A percentile compares a stretch with the other conserved stretches of the same genome.
Conservation (phyloP, 1,139 yeast species). For the Debaryomyces coudertii region DNA sequence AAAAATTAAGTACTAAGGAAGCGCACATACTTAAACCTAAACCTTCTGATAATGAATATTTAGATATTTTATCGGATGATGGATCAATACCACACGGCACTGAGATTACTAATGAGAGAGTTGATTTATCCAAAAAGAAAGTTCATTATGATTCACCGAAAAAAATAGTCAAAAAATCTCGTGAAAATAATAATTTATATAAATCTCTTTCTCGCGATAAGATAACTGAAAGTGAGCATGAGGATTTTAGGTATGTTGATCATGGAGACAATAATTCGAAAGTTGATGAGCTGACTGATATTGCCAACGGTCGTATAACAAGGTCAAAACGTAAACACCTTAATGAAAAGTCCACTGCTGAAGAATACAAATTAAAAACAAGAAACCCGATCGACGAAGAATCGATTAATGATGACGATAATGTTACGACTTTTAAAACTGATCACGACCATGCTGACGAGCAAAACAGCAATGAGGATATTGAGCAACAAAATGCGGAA, state of each 20-base stretch:
- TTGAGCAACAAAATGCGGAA: neutral
- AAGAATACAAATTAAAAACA: neutral
- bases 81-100: neutral
- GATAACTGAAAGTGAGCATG: constrained; percentile 9
- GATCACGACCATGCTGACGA: neutral
- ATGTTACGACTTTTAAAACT: neutral
- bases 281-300: neutral
- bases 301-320: neutral
- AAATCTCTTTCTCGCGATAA: neutral
- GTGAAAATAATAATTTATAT: neutral
- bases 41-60: neutral
- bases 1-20: neutral
- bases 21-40: neutral
- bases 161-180: neutral
- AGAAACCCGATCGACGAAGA: neutral
- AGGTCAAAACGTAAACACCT: neutral
- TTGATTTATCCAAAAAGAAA: neutral
- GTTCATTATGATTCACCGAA: constrained; percentile 1
- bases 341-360: too few relatives aligned
- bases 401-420: neutral
- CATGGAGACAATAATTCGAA: neutral
- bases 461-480: neutral
- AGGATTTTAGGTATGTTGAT: neutral
- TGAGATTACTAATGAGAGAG: neutral
- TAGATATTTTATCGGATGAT: neutral